A percentile compares a stretch with the other conserved stretches of the same genome.
Conservation (phyloP, 2,329 filamentous ascomycete genomes). For the Fusarium dlaminii region DNA sequence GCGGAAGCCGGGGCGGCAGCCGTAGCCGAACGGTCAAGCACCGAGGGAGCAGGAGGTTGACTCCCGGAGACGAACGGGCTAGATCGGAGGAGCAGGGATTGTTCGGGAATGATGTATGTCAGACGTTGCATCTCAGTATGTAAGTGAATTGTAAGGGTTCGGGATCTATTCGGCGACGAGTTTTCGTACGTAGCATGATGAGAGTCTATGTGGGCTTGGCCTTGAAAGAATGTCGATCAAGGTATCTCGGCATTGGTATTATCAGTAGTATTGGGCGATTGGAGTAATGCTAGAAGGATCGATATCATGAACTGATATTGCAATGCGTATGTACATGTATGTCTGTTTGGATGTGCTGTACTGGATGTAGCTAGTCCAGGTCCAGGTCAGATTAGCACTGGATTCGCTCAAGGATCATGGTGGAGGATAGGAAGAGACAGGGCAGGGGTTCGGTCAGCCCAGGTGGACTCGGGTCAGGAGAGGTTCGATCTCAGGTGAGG, state of each 20-base stretch:
- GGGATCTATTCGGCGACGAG: slow-evolving; percentile 14
- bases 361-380: slow-evolving; percentile 5
- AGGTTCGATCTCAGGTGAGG: slow-evolving; percentile 38
- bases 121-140: slow-evolving; percentile 17
- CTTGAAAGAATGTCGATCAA: slow-evolving; percentile 15
- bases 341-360: background rate
- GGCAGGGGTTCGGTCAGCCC: slow-evolving; percentile 35
- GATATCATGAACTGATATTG: slow-evolving; percentile 32
- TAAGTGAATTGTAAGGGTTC: slow-evolving; percentile 12
- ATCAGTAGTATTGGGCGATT: background rate
- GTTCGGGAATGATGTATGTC: slow-evolving; percentile 16
- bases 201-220: slow-evolving; percentile 2
- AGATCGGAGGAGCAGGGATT: slow-evolving; percentile 40
- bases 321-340: background rate
- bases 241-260: background rate
- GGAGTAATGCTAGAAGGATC: slow-evolving; percentile 5
- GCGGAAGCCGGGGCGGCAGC: slow-evolving; percentile 35
- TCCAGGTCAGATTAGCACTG: slow-evolving; percentile 12
- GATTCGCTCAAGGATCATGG: slow-evolving; percentile 31
- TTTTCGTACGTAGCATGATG: slow-evolving; percentile 19
- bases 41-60: slow-evolving; percentile 5
- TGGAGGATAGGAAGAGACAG: slow-evolving; percentile 15
- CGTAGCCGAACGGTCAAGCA: slow-evolving; percentile 42
- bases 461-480: slow-evolving; percentile 34
- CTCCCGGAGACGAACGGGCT: slow-evolving; percentile 38